These are phyloP conservation scores for Xerocomus nothofagi DNA, from an alignment of 1,284 basidiomycete species.

Conservation along the genomic window DNA sequence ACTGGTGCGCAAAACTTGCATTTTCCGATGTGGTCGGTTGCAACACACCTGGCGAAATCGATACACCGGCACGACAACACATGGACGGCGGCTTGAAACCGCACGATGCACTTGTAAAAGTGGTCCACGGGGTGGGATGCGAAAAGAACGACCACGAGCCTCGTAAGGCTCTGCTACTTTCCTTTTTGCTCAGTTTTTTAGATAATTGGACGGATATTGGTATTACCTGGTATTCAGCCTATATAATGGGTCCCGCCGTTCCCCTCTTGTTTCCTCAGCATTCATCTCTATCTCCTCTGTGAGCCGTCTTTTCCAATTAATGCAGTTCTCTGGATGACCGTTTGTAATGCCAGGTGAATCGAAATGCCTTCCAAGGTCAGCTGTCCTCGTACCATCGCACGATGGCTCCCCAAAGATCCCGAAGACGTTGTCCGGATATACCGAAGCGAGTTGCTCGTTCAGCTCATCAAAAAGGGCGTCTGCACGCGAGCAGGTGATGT, in stretches of 20 bases:
- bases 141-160: background rate
- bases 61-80: background rate
- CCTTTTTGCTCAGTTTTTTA: background rate
- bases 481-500: constrained; percentile 10
- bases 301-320: background rate
- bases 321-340: background rate
- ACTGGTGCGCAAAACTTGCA: too few relatives aligned
- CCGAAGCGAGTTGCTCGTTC: constrained; percentile 7
- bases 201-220: background rate
- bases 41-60: background rate
- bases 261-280: background rate
- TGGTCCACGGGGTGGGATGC: background rate
- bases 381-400: constrained; percentile 4
- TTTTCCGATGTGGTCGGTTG: background rate
- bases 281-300: background rate
- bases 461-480: constrained; percentile 7
- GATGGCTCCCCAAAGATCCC: constrained; percentile 25
- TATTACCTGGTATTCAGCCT: background rate
- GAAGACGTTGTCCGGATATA: constrained; percentile 1
- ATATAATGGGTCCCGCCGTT: constrained; percentile 8
- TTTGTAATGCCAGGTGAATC: background rate
- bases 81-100: background rate
- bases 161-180: background rate
- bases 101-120: too few relatives aligned
- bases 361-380: constrained; percentile 8